Conservation (phyloP, 345 rosid species). For the Arabis hirsuta region DNA sequence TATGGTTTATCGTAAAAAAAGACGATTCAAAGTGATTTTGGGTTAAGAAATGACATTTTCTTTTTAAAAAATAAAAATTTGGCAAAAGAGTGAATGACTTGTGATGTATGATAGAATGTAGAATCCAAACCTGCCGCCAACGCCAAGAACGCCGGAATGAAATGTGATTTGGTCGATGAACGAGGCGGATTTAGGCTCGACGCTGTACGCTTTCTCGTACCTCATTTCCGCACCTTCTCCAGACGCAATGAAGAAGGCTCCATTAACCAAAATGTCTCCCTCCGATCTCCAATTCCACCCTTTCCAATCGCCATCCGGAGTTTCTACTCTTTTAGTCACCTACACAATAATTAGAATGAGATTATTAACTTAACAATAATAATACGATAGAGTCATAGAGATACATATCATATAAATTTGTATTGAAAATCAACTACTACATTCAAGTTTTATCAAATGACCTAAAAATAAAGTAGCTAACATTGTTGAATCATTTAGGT, state of each 20-base stretch:
- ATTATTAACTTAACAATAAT: too few relatives aligned
- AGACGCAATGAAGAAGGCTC: slow-evolving; percentile 87
- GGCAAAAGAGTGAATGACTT: slow-evolving; percentile 6
- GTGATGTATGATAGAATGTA: not conserved
- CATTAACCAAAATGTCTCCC: slow-evolving; percentile 88
- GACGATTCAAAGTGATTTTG: slow-evolving; percentile 12
- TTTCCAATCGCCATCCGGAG: slow-evolving; percentile 71
- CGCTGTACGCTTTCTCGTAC: slow-evolving; percentile 88
- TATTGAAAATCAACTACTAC: too few relatives aligned
- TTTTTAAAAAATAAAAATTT: not conserved
- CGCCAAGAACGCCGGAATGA: slow-evolving; percentile 79
- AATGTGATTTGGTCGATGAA: slow-evolving; percentile 62
- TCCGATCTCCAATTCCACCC: slow-evolving; percentile 98
- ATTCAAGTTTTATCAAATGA: too few relatives aligned
- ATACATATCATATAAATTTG: too few relatives aligned
- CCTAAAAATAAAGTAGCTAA: not conserved
- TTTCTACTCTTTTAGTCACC: slow-evolving; percentile 94
- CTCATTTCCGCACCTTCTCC: slow-evolving; percentile 73
- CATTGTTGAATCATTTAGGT: not conserved
- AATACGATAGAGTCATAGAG: too few relatives aligned
- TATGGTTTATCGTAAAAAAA: slow-evolving; percentile 1
- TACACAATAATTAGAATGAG: slow-evolving; percentile 31
- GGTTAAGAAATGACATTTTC: not conserved
- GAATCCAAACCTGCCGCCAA: slow-evolving; percentile 70
- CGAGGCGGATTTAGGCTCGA: slow-evolving; percentile 86